These are phyloP conservation scores for Pythium guiyangense DNA, from an alignment of 352 stramenopile genomes.

Conservation along the genomic window DNA sequence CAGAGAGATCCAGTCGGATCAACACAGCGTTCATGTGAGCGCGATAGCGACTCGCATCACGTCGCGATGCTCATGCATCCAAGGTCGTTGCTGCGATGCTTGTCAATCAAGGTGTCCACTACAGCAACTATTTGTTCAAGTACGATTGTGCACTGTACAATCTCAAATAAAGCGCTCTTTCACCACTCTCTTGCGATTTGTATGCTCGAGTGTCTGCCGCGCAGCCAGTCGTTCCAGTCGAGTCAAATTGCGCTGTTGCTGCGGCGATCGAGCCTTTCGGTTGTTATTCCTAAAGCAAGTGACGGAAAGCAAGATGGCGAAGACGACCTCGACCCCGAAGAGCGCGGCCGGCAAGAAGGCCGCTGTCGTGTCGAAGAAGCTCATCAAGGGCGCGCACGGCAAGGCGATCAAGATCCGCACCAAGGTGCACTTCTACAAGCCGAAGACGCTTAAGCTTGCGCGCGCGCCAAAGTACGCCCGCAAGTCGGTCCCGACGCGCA, in stretches of 20 bases:
- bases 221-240: background rate
- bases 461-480: conserved; percentile 96
- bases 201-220: no score
- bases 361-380: conserved; percentile 90
- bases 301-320: conserved; percentile 79
- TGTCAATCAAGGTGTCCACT: no score
- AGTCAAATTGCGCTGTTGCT: background rate
- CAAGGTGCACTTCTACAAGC: conserved; percentile 99
- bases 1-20: no score
- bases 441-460: conserved; percentile 95
- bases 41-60: no score
- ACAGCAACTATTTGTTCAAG: no score
- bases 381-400: conserved; percentile 95
- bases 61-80: no score
- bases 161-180: no score
- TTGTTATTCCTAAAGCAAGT: conserved; percentile 21
- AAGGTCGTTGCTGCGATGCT: no score
- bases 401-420: conserved; percentile 98
- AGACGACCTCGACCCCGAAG: conserved; percentile 61
- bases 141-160: no score
- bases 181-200: no score
- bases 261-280: background rate
- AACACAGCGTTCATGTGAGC: no score
- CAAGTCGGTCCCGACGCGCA: conserved; percentile 92
- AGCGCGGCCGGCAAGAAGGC: conserved; percentile 89